phyloP scores from a whole-genome alignment of 768 basidiomycete genomes.

The Psilocybe sp. region DNA sequence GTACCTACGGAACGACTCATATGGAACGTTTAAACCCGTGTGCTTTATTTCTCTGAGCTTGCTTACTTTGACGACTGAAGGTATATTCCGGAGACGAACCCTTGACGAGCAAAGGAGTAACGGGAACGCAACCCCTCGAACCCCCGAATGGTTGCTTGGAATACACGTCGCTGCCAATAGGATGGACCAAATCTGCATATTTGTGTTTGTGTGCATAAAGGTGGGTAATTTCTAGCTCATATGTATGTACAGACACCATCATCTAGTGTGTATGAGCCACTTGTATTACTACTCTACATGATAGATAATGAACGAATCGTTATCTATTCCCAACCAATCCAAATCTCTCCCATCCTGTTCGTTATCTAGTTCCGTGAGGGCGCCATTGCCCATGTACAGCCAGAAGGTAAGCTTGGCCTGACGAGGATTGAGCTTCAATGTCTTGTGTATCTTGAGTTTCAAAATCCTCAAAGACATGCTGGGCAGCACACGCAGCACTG shows the following conservation, averaged over 20 bases:
- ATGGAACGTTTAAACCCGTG: conserved; percentile 12
- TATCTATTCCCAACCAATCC: conserved; percentile 73
- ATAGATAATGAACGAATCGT: conserved; percentile 40
- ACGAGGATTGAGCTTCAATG: conserved; percentile 29
- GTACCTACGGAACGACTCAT: conserved; percentile 11
- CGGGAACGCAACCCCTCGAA: too few relatives aligned
- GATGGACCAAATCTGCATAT: too few relatives aligned
- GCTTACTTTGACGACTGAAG: not conserved
- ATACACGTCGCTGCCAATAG: too few relatives aligned
- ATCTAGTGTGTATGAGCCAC: not conserved
- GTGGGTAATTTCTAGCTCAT: not conserved
- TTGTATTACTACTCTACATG: conserved; percentile 14
- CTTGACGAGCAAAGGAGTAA: not conserved
- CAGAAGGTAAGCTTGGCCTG: conserved; percentile 44
- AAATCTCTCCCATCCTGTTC: conserved; percentile 51
- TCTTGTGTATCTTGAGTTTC: conserved; percentile 61
- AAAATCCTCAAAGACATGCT: conserved; percentile 67
- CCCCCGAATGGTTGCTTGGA: too few relatives aligned
- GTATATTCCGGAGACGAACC: not conserved
- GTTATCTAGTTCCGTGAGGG: conserved; percentile 42
- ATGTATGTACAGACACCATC: not conserved
- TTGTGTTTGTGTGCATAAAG: not conserved
- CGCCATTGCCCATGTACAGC: conserved; percentile 50
- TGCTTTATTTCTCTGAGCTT: not conserved
- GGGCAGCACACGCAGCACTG: conserved; percentile 54